phyloP scores from a whole-genome alignment of 345 rosid genomes.

The Eucalyptus viminalis region DNA sequence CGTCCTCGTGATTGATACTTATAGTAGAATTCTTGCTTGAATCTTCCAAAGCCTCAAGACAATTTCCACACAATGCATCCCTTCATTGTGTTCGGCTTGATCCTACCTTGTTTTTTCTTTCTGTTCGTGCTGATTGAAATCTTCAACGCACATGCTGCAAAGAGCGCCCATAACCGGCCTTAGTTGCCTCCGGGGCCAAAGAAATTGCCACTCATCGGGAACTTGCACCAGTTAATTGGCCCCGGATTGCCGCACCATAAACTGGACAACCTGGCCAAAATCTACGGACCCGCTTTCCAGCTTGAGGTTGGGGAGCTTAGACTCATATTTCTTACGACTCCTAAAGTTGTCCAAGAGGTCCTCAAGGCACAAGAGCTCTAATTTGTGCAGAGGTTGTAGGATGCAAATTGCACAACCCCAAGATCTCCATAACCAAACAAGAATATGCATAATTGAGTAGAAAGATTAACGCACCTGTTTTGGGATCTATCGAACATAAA shows the following conservation, averaged over 20 bases:
- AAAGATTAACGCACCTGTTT: no score
- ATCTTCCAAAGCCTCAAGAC: neutral
- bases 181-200: neutral
- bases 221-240: neutral
- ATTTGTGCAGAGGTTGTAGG: neutral
- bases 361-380: neutral
- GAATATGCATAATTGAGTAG: no score
- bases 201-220: neutral
- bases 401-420: no score
- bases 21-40: no score
- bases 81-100: neutral
- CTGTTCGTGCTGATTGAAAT: neutral
- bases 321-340: neutral
- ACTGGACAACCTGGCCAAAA: neutral
- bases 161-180: neutral
- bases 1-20: no score
- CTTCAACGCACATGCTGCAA: neutral
- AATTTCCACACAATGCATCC: neutral
- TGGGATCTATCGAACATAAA: no score
- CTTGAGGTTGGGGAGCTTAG: neutral
- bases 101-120: neutral
- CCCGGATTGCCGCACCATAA: neutral
- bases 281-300: neutral
- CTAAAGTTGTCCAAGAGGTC: neutral
- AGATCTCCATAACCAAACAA: no score